Evolutionary conservation across 2,329 filamentous ascomycete genomes (phyloP).

Genomic region (Aspergillus fischeri): DNA sequence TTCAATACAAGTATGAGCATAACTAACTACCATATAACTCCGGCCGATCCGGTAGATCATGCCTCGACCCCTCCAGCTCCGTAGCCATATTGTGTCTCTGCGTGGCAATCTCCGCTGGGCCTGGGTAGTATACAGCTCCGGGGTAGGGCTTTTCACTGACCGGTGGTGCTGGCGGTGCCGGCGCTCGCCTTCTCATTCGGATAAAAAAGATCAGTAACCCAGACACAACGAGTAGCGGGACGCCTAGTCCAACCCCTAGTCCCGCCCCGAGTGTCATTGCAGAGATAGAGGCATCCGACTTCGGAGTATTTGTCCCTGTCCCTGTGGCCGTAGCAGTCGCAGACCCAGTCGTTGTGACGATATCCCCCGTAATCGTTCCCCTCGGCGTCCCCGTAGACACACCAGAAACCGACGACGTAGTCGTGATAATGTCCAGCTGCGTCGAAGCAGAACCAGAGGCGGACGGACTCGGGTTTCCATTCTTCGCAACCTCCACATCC

Average conservation of each 20-base stretch:
- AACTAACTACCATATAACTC: not conserved
- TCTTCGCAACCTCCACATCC: slow-evolving; percentile 1
- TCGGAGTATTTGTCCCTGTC: not conserved
- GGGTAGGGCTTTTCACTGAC: not conserved
- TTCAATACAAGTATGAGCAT: not conserved
- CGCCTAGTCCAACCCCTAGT: not conserved
- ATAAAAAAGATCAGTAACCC: not conserved
- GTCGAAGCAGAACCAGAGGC: not conserved
- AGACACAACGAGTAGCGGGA: not conserved
- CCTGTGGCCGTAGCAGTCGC: not conserved
- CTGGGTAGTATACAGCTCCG: not conserved
- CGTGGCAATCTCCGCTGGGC: not conserved
- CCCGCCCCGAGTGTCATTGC: not conserved
- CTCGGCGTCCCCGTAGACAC: not conserved
- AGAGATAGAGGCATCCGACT: not conserved
- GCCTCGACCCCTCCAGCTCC: not conserved
- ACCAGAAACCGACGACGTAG: not conserved
- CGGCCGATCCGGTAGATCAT: not conserved
- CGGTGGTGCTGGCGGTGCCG: not conserved
- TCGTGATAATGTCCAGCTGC: not conserved
- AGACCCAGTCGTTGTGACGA: not conserved
- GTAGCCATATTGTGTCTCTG: slow-evolving; percentile 1
- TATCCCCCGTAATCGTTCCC: not conserved
- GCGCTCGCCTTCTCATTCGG: not conserved
- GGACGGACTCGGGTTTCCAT: not conserved